These are phyloP conservation scores for Claviceps pazoutovae DNA, from an alignment of 2,329 filamentous ascomycete genomes.

Conservation along the genomic window DNA sequence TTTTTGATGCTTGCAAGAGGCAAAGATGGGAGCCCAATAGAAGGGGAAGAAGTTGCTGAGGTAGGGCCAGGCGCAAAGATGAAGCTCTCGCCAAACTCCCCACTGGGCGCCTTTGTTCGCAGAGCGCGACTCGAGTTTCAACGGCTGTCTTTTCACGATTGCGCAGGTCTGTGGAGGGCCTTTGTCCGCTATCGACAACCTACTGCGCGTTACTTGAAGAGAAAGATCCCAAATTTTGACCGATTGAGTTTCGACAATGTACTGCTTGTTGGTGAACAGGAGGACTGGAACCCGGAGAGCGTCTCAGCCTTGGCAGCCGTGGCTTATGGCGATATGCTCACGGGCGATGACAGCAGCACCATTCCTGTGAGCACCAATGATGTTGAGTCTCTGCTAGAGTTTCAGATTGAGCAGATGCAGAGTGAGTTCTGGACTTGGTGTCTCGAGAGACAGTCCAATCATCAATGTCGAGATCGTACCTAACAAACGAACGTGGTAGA, in stretches of 20 bases:
- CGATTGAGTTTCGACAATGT: slow-evolving; percentile 44
- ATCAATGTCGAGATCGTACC: no score
- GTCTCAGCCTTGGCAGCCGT: slow-evolving; percentile 32
- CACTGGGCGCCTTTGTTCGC: slow-evolving; percentile 69
- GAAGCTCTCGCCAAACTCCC: slow-evolving; percentile 57
- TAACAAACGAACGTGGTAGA: slow-evolving; percentile 27
- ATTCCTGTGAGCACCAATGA: slow-evolving; percentile 59
- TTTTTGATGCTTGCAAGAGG: slow-evolving; percentile 44
- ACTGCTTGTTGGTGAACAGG: slow-evolving; percentile 32
- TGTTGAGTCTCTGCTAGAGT: slow-evolving; percentile 67
- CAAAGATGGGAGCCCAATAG: slow-evolving; percentile 43
- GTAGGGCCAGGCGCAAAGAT: slow-evolving; percentile 35
- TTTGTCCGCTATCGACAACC: slow-evolving; percentile 72
- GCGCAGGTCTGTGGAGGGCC: slow-evolving; percentile 63
- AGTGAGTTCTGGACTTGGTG: slow-evolving; percentile 31
- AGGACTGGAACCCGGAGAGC: slow-evolving; percentile 33
- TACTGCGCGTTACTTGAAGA: slow-evolving; percentile 51
- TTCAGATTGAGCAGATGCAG: slow-evolving; percentile 79
- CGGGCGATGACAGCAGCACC: slow-evolving; percentile 24
- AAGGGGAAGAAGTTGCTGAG: slow-evolving; percentile 31
- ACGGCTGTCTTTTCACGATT: slow-evolving; percentile 66
- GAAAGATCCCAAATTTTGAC: slow-evolving; percentile 45
- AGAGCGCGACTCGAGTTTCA: slow-evolving; percentile 67
- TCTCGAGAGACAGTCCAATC: background rate
- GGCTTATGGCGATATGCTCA: slow-evolving; percentile 38